phyloP scores from a whole-genome alignment of 768 basidiomycete species.

The Chalciporus sphaerocephalus region DNA sequence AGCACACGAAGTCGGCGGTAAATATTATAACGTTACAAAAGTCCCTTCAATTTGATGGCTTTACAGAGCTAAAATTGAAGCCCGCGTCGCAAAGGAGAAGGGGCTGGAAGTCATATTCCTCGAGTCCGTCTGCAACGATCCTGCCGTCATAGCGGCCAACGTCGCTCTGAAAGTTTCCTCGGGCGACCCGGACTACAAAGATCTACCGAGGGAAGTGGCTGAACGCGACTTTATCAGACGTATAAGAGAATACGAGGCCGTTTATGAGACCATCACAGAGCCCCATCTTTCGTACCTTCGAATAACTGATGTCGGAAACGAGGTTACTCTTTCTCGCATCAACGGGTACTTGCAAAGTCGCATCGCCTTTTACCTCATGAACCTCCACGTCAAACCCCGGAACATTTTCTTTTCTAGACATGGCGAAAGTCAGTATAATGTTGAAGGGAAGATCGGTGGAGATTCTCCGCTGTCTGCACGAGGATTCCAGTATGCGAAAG shows the following conservation, averaged over 20 bases:
- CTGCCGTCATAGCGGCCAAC: constrained; percentile 90
- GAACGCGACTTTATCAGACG: constrained; percentile 86
- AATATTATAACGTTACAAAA: constrained; percentile 12
- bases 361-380: constrained; percentile 98
- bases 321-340: constrained; percentile 82
- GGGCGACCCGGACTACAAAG: constrained; percentile 97
- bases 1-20: constrained; percentile 75
- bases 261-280: constrained; percentile 94
- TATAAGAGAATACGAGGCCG: constrained; percentile 89
- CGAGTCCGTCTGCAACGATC: constrained; percentile 93
- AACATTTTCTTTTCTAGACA: constrained; percentile 97
- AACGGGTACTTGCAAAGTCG: constrained; percentile 95
- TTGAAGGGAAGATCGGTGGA: constrained; percentile 97
- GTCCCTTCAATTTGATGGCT: constrained; percentile 1
- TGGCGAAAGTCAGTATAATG: constrained; percentile 95
- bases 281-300: constrained; percentile 85
- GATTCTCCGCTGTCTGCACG: constrained; percentile 83
- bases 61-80: constrained; percentile 73
- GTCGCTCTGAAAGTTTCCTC: constrained; percentile 93
- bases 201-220: constrained; percentile 79
- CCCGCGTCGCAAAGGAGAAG: constrained; percentile 80
- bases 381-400: constrained; percentile 92
- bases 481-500: constrained; percentile 80
- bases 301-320: constrained; percentile 89
- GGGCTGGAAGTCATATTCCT: constrained; percentile 88